phyloP scores from a whole-genome alignment of 179 eudicot genomes.

The Gypsophila paniculata region DNA sequence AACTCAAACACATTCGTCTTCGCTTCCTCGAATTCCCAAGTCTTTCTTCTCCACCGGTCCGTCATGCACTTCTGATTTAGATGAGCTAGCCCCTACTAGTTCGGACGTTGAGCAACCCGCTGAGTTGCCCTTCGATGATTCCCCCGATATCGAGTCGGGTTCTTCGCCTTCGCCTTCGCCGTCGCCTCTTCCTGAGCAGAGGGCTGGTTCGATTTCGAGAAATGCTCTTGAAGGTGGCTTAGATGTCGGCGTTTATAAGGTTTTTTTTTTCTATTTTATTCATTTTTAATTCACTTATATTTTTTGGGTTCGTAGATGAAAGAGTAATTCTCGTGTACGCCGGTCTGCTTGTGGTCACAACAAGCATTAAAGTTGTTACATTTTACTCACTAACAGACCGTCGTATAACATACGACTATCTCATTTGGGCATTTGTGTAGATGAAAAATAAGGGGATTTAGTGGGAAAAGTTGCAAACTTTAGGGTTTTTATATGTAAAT shows the following conservation, averaged over 20 bases:
- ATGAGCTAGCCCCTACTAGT: slow-evolving; percentile 10
- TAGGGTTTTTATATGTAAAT: too few relatives aligned
- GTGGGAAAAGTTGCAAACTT: too few relatives aligned
- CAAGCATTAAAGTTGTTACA: too few relatives aligned
- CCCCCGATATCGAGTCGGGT: background rate
- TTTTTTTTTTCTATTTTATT: slow-evolving; percentile 1
- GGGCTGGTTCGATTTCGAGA: background rate
- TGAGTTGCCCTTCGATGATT: slow-evolving; percentile 18
- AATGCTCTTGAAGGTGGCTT: slow-evolving; percentile 52
- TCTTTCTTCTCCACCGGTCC: slow-evolving; percentile 27
- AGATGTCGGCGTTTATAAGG: slow-evolving; percentile 66
- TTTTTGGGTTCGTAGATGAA: background rate
- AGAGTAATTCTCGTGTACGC: too few relatives aligned
- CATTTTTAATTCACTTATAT: background rate
- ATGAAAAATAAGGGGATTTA: too few relatives aligned
- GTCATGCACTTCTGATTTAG: slow-evolving; percentile 21
- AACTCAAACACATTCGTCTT: slow-evolving; percentile 12
- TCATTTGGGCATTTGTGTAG: too few relatives aligned
- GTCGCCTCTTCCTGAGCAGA: slow-evolving; percentile 18
- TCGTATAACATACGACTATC: too few relatives aligned
- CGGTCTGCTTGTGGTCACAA: too few relatives aligned
- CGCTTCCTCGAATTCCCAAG: slow-evolving; percentile 3
- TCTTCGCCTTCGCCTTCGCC: slow-evolving; percentile 19
- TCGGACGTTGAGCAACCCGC: slow-evolving; percentile 17
- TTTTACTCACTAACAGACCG: too few relatives aligned